Conservation (phyloP, 2,329 filamentous ascomycete genomes). For the Trichophyton equinum region DNA sequence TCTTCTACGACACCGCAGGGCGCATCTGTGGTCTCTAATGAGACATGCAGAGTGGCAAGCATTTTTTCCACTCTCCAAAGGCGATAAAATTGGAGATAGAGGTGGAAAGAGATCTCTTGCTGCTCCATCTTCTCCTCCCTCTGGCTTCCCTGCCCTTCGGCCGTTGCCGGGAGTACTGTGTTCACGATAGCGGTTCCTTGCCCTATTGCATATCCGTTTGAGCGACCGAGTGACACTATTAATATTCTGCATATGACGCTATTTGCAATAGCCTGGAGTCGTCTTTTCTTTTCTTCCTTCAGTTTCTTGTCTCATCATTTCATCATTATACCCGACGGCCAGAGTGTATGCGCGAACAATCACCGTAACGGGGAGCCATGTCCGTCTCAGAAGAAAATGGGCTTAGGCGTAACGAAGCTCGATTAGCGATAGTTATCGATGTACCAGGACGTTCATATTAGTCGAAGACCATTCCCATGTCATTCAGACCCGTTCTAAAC, state of each 20-base stretch:
- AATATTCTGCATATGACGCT: conserved; percentile 2
- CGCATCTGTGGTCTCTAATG: not conserved
- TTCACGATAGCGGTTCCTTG: not conserved
- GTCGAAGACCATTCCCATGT: no score
- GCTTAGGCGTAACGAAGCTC: not conserved
- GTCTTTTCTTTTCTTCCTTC: not conserved
- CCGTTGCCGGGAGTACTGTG: not conserved
- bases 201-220: not conserved
- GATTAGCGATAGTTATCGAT: not conserved
- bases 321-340: not conserved
- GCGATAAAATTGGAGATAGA: no score
- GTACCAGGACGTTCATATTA: no score
- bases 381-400: not conserved
- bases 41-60: conserved; percentile 1
- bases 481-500: not conserved
- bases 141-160: not conserved
- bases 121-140: no score
- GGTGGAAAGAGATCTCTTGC: no score
- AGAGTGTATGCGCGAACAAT: not conserved
- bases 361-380: not conserved
- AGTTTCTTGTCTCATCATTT: not conserved
- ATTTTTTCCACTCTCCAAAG: not conserved
- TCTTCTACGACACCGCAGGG: not conserved
- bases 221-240: not conserved
- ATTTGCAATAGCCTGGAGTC: not conserved